Base-by-base conservation (phyloP, 2,329 filamentous ascomycete species). In the Neopestalotiopsis sp. region DNA sequence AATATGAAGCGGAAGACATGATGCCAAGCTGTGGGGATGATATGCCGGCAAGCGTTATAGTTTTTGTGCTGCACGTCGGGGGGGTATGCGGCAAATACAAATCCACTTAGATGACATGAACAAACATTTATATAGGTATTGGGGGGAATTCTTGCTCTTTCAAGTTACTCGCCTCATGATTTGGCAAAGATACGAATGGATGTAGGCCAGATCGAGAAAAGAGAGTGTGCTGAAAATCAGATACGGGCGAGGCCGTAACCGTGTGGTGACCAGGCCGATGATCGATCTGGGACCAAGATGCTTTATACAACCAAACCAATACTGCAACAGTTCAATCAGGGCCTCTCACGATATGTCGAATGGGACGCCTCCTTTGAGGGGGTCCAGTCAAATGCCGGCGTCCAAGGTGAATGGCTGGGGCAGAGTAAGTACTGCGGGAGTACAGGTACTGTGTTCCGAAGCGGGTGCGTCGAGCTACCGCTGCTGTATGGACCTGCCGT, bases 381-480 rank as follows among this genome's bases (percentile, higher is more conserved):
- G 58, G 45, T 61, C 57, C 57, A 34, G 45, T 53, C 45, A 53
- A 40, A 45, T 62, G 59, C 66, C 66, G 53, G 38, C 38, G 53
- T 58, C 65, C 53, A 67, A 42, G 65, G 62, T 24, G 45, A 61
- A 38, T 66, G 24, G 28, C 13, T 13, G 45, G 32, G 28, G 30
- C 49, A 24, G 45, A 14, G 59, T 28, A 74, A 72, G 77, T 79
- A 79, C 74, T 76, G 70, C 70, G 67, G 71, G 69, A 76, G 77
- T 76, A 77, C 73, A 72, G 72, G 76, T 79, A 79, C 77, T 69
- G 75, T 61, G 69, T 68, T 71, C 73, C 70, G 74, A 73, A 73
- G 74, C 70, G 74, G 75, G 75, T 78, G 78, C 76, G 75, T 76
- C 74, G 66, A 76, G 76, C 74, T 78, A 79, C 76, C 73, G 71